Evolutionary conservation across 2,329 filamentous ascomycete species (phyloP), one percentile per base, ranked within the genome.

Genomic region (Parascedosporium putredinis): DNA sequence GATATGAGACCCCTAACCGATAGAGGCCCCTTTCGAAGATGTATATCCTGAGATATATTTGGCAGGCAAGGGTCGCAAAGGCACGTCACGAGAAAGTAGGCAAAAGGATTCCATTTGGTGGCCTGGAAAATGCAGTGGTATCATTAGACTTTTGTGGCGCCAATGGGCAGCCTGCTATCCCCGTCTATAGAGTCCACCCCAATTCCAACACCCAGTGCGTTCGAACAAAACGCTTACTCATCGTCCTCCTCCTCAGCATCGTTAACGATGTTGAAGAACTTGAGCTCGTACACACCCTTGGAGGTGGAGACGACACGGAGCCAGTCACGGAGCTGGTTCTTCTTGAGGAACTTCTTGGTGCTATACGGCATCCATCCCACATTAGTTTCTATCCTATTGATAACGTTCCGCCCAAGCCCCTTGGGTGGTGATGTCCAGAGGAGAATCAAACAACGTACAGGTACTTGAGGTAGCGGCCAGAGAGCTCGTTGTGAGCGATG

Each of bases 281-380:
- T 90, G 75, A 98, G 86, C 81, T 96, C 90, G 80, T 98, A 98
- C 60, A 96, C 90, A 69, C 93, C 91, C 79, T 91, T 91, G 72
- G 86, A 89, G 70, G 91, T 97, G 63, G 89, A 94, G 67, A 98
- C 93, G 64, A 98, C 91, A 66, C 93, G 90, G 68, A 98, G 87
- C 93, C 93, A 98, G 81, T 98, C 93, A 78, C 93, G 88, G 71
- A 98, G 88, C 83, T 97, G 91, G 81, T 96, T 88, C 88, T 98
- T 98, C 89, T 98, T 98, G 75, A 98, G 86, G 86, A 95, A 98
- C 83, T 98, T 98, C 88, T 98, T 98, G 73, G 93, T 98, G 71
- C 88, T 95, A 23, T 36, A 38, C 54, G 33, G 22, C 34, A 34
- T 45, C 5, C 22, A 23, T 9, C 34, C 22, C 23, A 18, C 18